Evolutionary conservation across 2,329 filamentous ascomycete genomes (phyloP).

Genomic region (Macrophomina tecta): DNA sequence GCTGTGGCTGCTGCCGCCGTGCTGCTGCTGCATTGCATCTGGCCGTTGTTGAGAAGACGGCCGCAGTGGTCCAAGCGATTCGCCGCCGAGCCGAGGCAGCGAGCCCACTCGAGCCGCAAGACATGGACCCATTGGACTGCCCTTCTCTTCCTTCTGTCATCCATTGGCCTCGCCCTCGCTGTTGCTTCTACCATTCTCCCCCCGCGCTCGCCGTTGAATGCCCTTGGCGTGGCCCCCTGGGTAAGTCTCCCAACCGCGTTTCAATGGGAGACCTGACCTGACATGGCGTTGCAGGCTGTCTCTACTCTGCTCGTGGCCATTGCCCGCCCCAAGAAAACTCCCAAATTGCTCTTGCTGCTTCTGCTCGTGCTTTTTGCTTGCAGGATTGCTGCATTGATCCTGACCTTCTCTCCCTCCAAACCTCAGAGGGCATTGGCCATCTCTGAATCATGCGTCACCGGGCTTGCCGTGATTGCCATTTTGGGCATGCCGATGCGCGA

Average conservation of each 20-base stretch:
- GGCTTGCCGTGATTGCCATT: constrained; percentile 58
- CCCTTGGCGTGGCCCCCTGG: constrained; percentile 20
- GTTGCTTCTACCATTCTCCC: constrained; percentile 1
- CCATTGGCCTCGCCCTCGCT: background rate
- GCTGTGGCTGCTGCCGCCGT: background rate
- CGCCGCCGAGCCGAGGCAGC: constrained; percentile 13
- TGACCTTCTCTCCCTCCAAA: constrained; percentile 29
- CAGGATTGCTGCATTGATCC: constrained; percentile 33
- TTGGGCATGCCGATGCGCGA: constrained; percentile 74
- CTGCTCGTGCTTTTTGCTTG: constrained; percentile 42
- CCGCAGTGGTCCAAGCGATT: constrained; percentile 22
- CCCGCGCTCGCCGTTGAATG: background rate
- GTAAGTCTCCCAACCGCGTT: background rate
- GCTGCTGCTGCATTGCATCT: background rate
- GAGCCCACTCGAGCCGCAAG: background rate
- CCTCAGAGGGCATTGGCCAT: constrained; percentile 45
- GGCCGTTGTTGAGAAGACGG: background rate
- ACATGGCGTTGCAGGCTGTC: constrained; percentile 39
- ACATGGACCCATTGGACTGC: constrained; percentile 24
- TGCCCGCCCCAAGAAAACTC: constrained; percentile 50
- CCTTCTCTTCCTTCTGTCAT: constrained; percentile 11
- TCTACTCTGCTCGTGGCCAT: constrained; percentile 43
- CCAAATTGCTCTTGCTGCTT: constrained; percentile 49
- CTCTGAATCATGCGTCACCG: constrained; percentile 14
- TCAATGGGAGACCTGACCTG: background rate